phyloP scores from a whole-genome alignment of 139 green algal species.

The Chloropicon primus region DNA sequence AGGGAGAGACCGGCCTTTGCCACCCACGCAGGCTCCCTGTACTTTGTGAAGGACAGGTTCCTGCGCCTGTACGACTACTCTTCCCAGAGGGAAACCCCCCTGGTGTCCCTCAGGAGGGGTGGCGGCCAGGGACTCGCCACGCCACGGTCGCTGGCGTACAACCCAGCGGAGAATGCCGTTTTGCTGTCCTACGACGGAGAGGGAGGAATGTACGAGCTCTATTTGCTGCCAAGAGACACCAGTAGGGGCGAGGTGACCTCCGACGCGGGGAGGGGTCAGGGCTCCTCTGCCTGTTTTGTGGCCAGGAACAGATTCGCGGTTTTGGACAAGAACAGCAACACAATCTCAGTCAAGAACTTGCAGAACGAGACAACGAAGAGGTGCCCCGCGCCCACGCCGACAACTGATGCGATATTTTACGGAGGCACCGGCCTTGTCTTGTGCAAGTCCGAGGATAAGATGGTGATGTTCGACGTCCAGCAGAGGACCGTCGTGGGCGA shows the following conservation, averaged over 20 bases:
- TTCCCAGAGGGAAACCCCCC: constrained; percentile 71
- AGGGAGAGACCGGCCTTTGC: constrained; percentile 86
- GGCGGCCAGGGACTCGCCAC: constrained; percentile 22
- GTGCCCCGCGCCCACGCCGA: constrained; percentile 52
- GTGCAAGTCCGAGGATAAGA: constrained; percentile 85
- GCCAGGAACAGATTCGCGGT: constrained; percentile 96
- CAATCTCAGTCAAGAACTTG: constrained; percentile 85
- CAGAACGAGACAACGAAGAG: constrained; percentile 98
- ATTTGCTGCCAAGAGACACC: constrained; percentile 74
- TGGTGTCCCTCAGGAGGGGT: constrained; percentile 71
- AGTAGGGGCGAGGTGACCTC: constrained; percentile 30
- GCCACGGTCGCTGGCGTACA: constrained; percentile 73
- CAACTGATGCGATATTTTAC: constrained; percentile 88
- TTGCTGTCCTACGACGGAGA: constrained; percentile 81
- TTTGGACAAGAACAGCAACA: constrained; percentile 72
- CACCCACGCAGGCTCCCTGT: constrained; percentile 63
- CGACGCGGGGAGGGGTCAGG: constrained; percentile 44
- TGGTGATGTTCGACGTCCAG: constrained; percentile 96
- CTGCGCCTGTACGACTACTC: constrained; percentile 83
- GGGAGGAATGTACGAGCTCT: constrained; percentile 91
- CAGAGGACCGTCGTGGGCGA: constrained; percentile 54
- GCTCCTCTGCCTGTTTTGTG: constrained; percentile 83
- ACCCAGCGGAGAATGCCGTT: constrained; percentile 92
- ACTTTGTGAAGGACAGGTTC: constrained; percentile 97
- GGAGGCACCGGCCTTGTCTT: constrained; percentile 90